These are phyloP conservation scores for Penicillium sp. DNA, from an alignment of 2,329 filamentous ascomycete genomes.

Conservation along the genomic window DNA sequence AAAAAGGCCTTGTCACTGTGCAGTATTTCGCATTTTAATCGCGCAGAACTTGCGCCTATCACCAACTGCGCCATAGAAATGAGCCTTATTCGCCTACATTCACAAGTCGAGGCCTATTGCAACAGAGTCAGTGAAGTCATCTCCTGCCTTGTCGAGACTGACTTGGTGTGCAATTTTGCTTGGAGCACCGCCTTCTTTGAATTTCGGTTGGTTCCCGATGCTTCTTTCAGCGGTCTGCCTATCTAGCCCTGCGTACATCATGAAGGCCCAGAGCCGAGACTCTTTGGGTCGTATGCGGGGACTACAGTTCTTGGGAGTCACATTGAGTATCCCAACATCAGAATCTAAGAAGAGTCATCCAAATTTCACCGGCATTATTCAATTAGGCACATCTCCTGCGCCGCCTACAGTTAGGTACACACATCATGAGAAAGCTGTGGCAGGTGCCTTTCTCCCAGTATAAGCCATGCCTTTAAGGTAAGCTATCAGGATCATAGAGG, in stretches of 20 bases:
- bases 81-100: constrained; percentile 5
- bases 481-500: constrained; percentile 1
- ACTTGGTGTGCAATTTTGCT: background rate
- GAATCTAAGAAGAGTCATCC: background rate
- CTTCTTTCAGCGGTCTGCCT: background rate
- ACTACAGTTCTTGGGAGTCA: no score
- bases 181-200: background rate
- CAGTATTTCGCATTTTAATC: background rate
- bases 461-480: background rate
- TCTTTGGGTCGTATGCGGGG: background rate
- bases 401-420: background rate
- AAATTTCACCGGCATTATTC: background rate
- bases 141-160: background rate
- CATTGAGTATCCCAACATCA: background rate
- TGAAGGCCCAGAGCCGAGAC: background rate
- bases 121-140: background rate
- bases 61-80: constrained; percentile 27
- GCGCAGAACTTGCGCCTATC: constrained; percentile 18
- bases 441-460: constrained; percentile 7
- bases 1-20: constrained; percentile 8
- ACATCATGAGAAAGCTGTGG: constrained; percentile 5
- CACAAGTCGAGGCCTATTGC: background rate
- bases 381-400: constrained; percentile 8
- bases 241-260: background rate
- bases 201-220: background rate